phyloP scores from a whole-genome alignment of 169 alveolate genomes.

The Plasmodium gonderi region DNA sequence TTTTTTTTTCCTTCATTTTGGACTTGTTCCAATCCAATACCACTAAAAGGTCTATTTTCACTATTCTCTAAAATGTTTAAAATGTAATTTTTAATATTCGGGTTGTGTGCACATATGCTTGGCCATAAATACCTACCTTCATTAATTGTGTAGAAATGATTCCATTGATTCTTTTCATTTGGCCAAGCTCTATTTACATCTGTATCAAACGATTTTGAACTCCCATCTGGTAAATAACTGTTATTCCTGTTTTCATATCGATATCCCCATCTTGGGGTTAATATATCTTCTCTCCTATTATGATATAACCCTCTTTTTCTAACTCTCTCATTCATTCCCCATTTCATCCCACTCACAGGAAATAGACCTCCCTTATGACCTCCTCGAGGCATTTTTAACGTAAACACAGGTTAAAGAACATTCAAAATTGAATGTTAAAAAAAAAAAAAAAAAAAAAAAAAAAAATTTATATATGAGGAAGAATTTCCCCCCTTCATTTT shows the following conservation, averaged over 20 bases:
- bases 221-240: slow-evolving; percentile 76
- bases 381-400: slow-evolving; percentile 71
- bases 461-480: background rate
- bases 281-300: slow-evolving; percentile 82
- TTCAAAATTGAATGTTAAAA: background rate
- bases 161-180: slow-evolving; percentile 71
- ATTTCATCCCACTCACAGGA: slow-evolving; percentile 82
- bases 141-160: slow-evolving; percentile 76
- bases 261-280: slow-evolving; percentile 86
- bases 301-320: slow-evolving; percentile 84
- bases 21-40: slow-evolving; percentile 77
- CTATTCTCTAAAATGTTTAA: slow-evolving; percentile 79
- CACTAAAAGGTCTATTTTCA: slow-evolving; percentile 78
- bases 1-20: slow-evolving; percentile 58
- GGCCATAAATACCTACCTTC: slow-evolving; percentile 82
- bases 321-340: slow-evolving; percentile 79
- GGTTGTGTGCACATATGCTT: slow-evolving; percentile 78
- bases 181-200: slow-evolving; percentile 82
- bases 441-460: background rate
- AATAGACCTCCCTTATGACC: slow-evolving; percentile 74
- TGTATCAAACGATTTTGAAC: slow-evolving; percentile 77
- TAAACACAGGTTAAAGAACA: background rate
- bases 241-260: slow-evolving; percentile 74
- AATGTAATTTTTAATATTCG: slow-evolving; percentile 77
- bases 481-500: background rate